phyloP scores from a whole-genome alignment of 441 rosid genomes.

The Euphorbia schlechtendalii region DNA sequence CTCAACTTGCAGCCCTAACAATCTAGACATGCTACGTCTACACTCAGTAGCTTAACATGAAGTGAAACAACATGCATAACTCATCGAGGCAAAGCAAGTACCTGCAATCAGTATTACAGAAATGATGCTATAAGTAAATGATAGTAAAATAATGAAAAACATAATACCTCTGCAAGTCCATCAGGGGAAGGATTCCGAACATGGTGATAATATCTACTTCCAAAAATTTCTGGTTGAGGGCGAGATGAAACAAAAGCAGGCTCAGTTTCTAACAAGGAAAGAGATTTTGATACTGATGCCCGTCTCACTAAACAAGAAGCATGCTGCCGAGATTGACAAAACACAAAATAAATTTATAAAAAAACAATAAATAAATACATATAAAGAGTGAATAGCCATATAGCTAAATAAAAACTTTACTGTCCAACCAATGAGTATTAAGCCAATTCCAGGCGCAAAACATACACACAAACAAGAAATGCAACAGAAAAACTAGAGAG shows the following conservation, averaged over 20 bases:
- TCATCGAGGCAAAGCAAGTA: too few species aligned
- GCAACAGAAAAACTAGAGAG: background rate
- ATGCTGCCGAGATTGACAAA: slow-evolving; percentile 41
- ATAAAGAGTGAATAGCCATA: background rate
- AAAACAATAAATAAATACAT: background rate
- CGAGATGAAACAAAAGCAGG: slow-evolving; percentile 28
- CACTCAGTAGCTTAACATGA: too few species aligned
- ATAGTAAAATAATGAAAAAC: too few species aligned
- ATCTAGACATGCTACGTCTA: too few species aligned
- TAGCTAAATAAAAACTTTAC: background rate
- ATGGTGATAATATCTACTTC: slow-evolving; percentile 50
- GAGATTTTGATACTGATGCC: slow-evolving; percentile 36
- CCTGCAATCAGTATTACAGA: too few species aligned
- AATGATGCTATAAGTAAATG: too few species aligned
- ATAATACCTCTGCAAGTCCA: slow-evolving; percentile 85
- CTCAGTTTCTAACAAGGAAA: slow-evolving; percentile 34
- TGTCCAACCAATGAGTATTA: too few species aligned
- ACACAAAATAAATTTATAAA: slow-evolving; percentile 13
- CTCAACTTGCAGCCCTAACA: too few species aligned
- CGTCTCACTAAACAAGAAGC: slow-evolving; percentile 46
- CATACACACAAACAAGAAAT: slow-evolving; percentile 4
- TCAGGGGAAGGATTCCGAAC: slow-evolving; percentile 68
- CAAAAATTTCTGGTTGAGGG: slow-evolving; percentile 35
- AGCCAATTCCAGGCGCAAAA: background rate
- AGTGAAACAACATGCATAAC: too few species aligned